These are phyloP conservation scores for Puya raimondii DNA, from an alignment of 176 grass and related monocot species.

Conservation along the genomic window DNA sequence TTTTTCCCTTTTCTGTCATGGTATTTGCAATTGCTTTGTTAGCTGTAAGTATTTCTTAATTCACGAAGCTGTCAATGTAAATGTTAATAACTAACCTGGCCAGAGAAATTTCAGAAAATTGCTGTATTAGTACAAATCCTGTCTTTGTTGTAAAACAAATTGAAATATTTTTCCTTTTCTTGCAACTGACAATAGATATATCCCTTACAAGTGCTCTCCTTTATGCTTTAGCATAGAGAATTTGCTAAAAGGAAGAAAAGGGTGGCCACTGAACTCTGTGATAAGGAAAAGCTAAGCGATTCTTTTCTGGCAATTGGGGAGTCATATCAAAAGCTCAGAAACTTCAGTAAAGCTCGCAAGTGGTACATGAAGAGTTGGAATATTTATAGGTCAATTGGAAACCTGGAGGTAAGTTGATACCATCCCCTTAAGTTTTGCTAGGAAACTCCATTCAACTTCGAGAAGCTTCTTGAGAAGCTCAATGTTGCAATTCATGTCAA, in stretches of 20 bases:
- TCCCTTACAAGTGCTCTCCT: conserved; percentile 5
- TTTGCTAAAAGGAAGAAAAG: conserved; percentile 81
- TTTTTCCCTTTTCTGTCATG: background rate
- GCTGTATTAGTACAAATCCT: background rate
- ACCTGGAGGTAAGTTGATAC: conserved; percentile 57
- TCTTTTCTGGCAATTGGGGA: conserved; percentile 61
- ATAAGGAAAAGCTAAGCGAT: conserved; percentile 80
- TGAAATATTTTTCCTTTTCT: conserved; percentile 11
- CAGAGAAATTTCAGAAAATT: background rate
- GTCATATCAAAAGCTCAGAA: conserved; percentile 84
- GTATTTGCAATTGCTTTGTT: background rate
- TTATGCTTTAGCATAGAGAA: conserved; percentile 62
- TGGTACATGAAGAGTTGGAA: conserved; percentile 91
- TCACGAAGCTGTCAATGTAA: background rate
- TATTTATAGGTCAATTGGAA: conserved; percentile 53
- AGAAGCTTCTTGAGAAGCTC: background rate
- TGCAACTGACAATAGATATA: background rate
- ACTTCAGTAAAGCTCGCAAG: conserved; percentile 74
- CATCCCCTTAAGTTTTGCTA: background rate
- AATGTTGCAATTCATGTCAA: background rate
- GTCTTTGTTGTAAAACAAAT: background rate
- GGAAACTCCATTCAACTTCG: background rate
- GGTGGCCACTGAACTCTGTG: conserved; percentile 47
- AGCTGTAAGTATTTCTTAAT: background rate
- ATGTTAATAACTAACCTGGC: background rate